Evolutionary conservation across 768 basidiomycete species (phyloP).

Genomic region (Ramaria rubella): DNA sequence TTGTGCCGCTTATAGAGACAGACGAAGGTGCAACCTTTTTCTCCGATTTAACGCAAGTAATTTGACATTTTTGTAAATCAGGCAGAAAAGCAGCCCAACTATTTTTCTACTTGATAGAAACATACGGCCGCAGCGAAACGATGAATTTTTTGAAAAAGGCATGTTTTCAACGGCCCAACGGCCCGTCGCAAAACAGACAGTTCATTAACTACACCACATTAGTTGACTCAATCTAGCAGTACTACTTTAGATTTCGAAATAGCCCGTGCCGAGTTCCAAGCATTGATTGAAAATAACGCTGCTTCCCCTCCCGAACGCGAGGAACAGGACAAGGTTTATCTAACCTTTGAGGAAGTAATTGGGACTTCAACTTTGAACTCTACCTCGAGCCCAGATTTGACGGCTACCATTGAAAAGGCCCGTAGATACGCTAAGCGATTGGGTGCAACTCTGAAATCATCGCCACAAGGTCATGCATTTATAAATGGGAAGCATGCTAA

Average conservation of each 20-base stretch:
- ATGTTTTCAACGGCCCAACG: too few relatives aligned
- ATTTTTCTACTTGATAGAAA: conserved; percentile 58
- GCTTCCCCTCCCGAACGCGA: conserved; percentile 22
- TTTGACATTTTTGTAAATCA: conserved; percentile 18
- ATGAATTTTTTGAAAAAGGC: conserved; percentile 55
- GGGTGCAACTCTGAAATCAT: conserved; percentile 35
- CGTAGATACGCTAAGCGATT: conserved; percentile 54
- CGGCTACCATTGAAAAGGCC: conserved; percentile 37
- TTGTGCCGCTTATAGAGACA: conserved; percentile 65
- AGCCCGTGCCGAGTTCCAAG: conserved; percentile 34
- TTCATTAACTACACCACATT: conserved; percentile 14
- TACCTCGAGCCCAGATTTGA: conserved; percentile 15
- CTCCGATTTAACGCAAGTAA: conserved; percentile 6
- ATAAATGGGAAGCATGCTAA: conserved; percentile 81
- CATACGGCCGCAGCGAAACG: conserved; percentile 57
- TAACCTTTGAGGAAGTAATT: conserved; percentile 37
- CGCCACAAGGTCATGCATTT: conserved; percentile 62
- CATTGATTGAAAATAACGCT: conserved; percentile 27
- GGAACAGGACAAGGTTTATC: not conserved
- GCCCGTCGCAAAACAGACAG: too few relatives aligned
- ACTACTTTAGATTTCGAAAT: conserved; percentile 37
- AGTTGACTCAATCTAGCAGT: conserved; percentile 24
- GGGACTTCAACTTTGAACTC: not conserved
- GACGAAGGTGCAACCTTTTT: conserved; percentile 29
- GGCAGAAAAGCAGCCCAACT: conserved; percentile 67